A percentile compares a stretch with the other conserved stretches of the same genome.
phyloP scores from a whole-genome alignment of 352 stramenopile genomes.

The Phytophthora crassamura region DNA sequence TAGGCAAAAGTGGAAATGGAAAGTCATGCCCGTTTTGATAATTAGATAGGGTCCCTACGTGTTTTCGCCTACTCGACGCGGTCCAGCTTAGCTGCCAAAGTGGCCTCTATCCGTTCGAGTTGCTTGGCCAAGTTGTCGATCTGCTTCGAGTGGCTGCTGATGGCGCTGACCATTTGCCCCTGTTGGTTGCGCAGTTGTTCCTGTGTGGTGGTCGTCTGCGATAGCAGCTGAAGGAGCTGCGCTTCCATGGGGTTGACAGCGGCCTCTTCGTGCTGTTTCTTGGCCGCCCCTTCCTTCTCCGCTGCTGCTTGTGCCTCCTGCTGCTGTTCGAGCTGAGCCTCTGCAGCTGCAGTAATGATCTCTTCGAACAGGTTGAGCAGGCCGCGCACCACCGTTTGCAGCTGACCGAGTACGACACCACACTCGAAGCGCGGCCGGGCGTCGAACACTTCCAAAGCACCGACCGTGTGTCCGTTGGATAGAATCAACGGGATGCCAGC shows the following conservation, averaged over 20 bases:
- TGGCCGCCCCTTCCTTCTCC: constrained; percentile 22
- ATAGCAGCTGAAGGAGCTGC: constrained; percentile 80
- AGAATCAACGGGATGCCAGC: constrained; percentile 82
- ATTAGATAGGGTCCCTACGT: constrained; percentile 18
- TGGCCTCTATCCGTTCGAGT: constrained; percentile 85
- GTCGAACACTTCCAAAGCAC: constrained; percentile 78
- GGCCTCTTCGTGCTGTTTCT: constrained; percentile 23
- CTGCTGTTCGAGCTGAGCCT: constrained; percentile 29
- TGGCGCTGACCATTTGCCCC: constrained; percentile 83
- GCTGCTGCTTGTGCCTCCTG: constrained; percentile 24
- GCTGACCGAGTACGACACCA: constrained; percentile 65
- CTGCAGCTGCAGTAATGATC: constrained; percentile 49
- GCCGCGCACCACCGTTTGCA: constrained; percentile 77
- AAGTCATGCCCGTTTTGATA: constrained; percentile 24
- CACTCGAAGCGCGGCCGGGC: constrained; percentile 57
- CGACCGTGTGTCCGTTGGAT: constrained; percentile 72
- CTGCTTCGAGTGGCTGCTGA: constrained; percentile 82
- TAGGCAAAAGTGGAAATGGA: not conserved
- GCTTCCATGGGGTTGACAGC: constrained; percentile 74
- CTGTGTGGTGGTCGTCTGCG: constrained; percentile 86
- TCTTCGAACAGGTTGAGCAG: constrained; percentile 82
- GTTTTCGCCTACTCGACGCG: constrained; percentile 17
- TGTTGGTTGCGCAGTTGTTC: constrained; percentile 87
- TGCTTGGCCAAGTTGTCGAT: constrained; percentile 86
- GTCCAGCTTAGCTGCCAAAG: constrained; percentile 70